A percentile compares a stretch with the other conserved stretches of the same genome.
Evolutionary conservation across 352 stramenopile genomes (phyloP).

Genomic region (Phytophthora megakarya): DNA sequence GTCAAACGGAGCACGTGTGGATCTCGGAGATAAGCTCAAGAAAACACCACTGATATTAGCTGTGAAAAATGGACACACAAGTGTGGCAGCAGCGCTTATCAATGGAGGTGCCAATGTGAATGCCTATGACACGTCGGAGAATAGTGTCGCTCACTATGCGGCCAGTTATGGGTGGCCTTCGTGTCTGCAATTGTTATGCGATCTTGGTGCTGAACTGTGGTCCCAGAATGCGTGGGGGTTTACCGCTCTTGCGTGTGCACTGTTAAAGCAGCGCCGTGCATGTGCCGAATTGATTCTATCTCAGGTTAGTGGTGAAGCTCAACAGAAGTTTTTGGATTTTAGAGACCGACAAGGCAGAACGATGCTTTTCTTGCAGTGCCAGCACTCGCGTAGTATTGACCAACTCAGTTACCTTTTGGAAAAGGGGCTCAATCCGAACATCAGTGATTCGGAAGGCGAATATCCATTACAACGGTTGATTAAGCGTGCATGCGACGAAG

Average conservation of each 20-base stretch:
- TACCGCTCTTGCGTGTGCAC: slow-evolving; percentile 66
- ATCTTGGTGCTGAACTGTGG: slow-evolving; percentile 70
- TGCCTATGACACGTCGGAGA: slow-evolving; percentile 75
- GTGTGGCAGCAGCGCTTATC: slow-evolving; percentile 57
- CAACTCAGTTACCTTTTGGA: slow-evolving; percentile 74
- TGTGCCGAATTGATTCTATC: slow-evolving; percentile 74
- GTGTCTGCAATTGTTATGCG: slow-evolving; percentile 58
- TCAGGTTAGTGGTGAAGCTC: slow-evolving; percentile 43
- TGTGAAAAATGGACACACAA: slow-evolving; percentile 75
- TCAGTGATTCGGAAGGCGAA: slow-evolving; percentile 60
- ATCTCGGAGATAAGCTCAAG: slow-evolving; percentile 74
- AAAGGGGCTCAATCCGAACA: slow-evolving; percentile 75
- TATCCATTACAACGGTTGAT: slow-evolving; percentile 72
- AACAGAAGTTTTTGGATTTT: slow-evolving; percentile 72
- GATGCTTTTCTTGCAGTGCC: slow-evolving; percentile 84
- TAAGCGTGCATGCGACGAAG: slow-evolving; percentile 27
- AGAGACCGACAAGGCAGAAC: slow-evolving; percentile 73
- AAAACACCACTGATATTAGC: slow-evolving; percentile 80
- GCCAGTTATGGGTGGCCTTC: slow-evolving; percentile 80
- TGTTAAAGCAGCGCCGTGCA: slow-evolving; percentile 62
- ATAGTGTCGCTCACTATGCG: slow-evolving; percentile 77
- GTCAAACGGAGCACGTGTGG: slow-evolving; percentile 56
- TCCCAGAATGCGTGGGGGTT: slow-evolving; percentile 77
- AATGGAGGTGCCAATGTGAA: slow-evolving; percentile 80
- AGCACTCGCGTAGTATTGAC: slow-evolving; percentile 61